Evolutionary conservation across 371 early-diverging fungal genomes (phyloP).

Genomic region (Mucor circinelloides): DNA sequence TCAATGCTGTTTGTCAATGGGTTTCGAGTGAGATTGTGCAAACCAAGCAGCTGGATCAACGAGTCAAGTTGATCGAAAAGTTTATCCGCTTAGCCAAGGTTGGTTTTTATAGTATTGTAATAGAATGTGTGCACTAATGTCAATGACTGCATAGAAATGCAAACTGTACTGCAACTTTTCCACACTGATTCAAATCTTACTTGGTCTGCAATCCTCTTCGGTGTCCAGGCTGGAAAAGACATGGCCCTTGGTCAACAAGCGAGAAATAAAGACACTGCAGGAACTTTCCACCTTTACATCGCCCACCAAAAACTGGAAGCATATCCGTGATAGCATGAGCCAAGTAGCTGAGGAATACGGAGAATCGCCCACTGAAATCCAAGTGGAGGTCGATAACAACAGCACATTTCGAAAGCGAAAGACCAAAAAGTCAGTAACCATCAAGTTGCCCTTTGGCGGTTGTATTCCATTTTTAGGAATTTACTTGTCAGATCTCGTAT

Average conservation of each 20-base stretch:
- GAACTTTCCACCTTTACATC: conserved; percentile 56
- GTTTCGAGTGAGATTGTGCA: conserved; percentile 70
- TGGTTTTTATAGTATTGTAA: not conserved
- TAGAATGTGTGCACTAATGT: not conserved
- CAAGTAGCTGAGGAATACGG: conserved; percentile 63
- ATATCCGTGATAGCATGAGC: conserved; percentile 65
- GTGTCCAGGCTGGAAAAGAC: conserved; percentile 64
- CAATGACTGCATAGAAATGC: conserved; percentile 50
- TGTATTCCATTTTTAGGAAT: conserved; percentile 66
- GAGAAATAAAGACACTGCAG: conserved; percentile 55
- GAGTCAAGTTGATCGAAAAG: conserved; percentile 71
- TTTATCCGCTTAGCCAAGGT: conserved; percentile 75
- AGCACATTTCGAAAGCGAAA: conserved; percentile 19
- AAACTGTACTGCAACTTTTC: conserved; percentile 66
- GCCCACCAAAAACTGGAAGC: conserved; percentile 53
- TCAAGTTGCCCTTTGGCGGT: conserved; percentile 58
- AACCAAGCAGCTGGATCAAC: conserved; percentile 51
- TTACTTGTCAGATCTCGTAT: conserved; percentile 67
- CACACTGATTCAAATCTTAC: conserved; percentile 62
- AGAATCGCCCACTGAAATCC: conserved; percentile 52
- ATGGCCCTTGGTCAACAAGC: conserved; percentile 57
- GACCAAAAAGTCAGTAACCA: conserved; percentile 25
- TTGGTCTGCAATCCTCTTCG: conserved; percentile 64
- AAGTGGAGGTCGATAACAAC: conserved; percentile 38
- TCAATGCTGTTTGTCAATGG: conserved; percentile 75